These are phyloP conservation scores for Gigaspora rosea DNA, from an alignment of 192 early-diverging fungal genomes.

Conservation along the genomic window DNA sequence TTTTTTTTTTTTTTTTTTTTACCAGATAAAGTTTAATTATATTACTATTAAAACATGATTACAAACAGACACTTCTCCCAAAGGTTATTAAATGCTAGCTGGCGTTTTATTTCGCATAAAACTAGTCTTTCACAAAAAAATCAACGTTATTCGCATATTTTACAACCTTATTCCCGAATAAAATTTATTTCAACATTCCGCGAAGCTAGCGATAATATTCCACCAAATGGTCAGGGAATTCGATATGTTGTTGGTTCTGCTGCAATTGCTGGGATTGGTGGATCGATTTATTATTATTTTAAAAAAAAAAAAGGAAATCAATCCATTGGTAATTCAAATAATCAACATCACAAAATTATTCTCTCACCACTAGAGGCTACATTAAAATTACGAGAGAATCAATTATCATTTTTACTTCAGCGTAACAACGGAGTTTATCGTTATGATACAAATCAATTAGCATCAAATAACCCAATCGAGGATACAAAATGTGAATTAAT, in stretches of 20 bases:
- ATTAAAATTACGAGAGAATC: conserved; percentile 25
- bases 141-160: no score
- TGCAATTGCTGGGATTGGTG: neutral
- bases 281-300: conserved; percentile 18
- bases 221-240: no score
- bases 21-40: no score
- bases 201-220: no score
- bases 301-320: neutral
- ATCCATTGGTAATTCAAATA: conserved; percentile 1
- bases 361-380: conserved; percentile 12
- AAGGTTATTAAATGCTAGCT: no score
- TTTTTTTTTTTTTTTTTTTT: no score
- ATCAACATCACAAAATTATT: neutral
- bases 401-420: conserved; percentile 10
- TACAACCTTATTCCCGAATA: no score
- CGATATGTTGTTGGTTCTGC: neutral
- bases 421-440: conserved; percentile 17
- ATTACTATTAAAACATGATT: no score
- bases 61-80: no score
- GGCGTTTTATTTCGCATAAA: no score
- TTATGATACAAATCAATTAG: conserved; percentile 45
- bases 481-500: conserved; percentile 49
- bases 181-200: no score
- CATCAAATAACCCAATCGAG: conserved; percentile 56
- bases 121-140: no score